A percentile compares a stretch with the other conserved stretches of the same genome.
phyloP scores from a whole-genome alignment of 2,329 filamentous ascomycete genomes.

The Arthroderma sp. region DNA sequence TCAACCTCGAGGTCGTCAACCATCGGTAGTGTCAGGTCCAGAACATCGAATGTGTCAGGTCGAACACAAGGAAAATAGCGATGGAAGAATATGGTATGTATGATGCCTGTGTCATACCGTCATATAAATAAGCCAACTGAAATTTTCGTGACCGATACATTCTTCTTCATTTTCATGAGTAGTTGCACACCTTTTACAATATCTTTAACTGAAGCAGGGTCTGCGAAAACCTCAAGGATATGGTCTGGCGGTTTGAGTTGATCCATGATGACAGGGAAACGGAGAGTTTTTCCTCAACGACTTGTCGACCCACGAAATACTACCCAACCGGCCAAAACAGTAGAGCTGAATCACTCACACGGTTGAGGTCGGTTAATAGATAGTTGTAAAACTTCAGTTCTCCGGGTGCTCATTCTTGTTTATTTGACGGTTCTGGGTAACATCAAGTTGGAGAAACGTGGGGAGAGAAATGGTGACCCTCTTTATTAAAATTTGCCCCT shows the following conservation, averaged over 20 bases:
- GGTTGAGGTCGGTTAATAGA: too few relatives aligned
- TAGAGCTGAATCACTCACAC: too few relatives aligned
- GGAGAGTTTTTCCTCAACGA: neutral
- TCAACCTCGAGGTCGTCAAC: conserved; percentile 85
- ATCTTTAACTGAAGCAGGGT: conserved; percentile 78
- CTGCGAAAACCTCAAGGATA: conserved; percentile 84
- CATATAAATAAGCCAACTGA: neutral
- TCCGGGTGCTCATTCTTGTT: too few relatives aligned
- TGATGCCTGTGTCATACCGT: conserved; percentile 48
- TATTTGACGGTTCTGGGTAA: too few relatives aligned
- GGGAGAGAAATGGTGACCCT: too few relatives aligned
- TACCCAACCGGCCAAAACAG: too few relatives aligned
- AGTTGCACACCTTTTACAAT: conserved; percentile 65
- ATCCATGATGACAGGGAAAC: conserved; percentile 38
- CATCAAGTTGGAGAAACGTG: too few relatives aligned
- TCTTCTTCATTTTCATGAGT: neutral
- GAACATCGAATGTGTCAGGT: conserved; percentile 72
- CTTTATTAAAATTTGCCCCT: too few relatives aligned
- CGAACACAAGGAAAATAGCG: conserved; percentile 82
- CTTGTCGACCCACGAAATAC: too few relatives aligned
- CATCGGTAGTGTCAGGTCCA: conserved; percentile 79
- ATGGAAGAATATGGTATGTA: conserved; percentile 98
- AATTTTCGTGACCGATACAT: neutral
- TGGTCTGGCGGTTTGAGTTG: conserved; percentile 65
- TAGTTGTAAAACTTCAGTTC: too few relatives aligned